Evolutionary conservation across 164 flowering plant genomes (phyloP).

Genomic region (Platanus orientalis): DNA sequence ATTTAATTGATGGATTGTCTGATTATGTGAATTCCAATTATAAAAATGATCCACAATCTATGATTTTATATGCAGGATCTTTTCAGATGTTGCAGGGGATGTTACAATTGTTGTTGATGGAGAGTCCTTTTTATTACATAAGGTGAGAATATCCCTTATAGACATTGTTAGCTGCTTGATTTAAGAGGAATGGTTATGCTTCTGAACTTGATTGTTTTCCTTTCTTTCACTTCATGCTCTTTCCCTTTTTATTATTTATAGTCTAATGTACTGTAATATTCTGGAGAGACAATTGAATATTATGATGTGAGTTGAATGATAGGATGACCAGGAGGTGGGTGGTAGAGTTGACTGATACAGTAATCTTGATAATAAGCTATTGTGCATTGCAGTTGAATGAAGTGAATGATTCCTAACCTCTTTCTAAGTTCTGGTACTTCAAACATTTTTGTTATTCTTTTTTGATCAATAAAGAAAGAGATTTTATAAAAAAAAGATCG

Average conservation of each 20-base stretch:
- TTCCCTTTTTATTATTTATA: background rate
- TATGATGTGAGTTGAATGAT: background rate
- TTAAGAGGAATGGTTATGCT: background rate
- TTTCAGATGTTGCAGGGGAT: constrained; percentile 72
- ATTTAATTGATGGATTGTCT: background rate
- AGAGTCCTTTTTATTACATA: constrained; percentile 61
- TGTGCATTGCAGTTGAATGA: too few relatives aligned
- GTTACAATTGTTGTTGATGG: constrained; percentile 68
- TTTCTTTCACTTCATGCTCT: background rate
- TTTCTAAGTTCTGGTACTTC: too few relatives aligned
- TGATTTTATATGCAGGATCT: constrained; percentile 65
- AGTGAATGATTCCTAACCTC: too few relatives aligned
- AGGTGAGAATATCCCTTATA: constrained; percentile 26
- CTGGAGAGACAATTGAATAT: background rate
- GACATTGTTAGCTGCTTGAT: background rate
- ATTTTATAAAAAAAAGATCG: too few relatives aligned
- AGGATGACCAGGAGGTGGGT: background rate
- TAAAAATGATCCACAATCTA: background rate
- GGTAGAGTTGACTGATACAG: too few relatives aligned
- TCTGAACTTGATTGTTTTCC: too few relatives aligned
- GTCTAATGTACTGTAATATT: too few relatives aligned
- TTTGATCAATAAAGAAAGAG: too few relatives aligned
- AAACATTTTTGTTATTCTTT: too few relatives aligned
- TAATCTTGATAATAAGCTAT: too few relatives aligned
- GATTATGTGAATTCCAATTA: background rate